These are phyloP conservation scores for Nakazawaea molendinolei DNA, from an alignment of 805 yeast genomes.

Conservation along the genomic window DNA sequence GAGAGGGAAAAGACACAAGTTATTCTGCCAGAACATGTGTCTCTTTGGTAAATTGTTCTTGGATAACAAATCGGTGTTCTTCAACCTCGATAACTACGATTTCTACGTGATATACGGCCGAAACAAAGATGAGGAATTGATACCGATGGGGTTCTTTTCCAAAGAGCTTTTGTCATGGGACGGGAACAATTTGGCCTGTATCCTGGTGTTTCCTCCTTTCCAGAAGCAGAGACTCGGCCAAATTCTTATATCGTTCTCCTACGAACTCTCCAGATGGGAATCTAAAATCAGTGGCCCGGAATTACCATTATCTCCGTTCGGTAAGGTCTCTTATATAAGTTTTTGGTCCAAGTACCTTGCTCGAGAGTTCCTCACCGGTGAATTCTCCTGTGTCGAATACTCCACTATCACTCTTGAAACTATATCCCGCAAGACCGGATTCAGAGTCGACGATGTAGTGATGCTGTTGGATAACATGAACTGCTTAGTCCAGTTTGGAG, in stretches of 20 bases:
- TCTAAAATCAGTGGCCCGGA: slow-evolving; percentile 82
- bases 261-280: slow-evolving; percentile 62
- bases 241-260: slow-evolving; percentile 75
- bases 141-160: slow-evolving; percentile 88
- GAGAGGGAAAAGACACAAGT: slow-evolving; percentile 53
- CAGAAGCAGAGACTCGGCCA: slow-evolving; percentile 77
- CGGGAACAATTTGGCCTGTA: slow-evolving; percentile 83
- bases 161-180: slow-evolving; percentile 78
- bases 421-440: slow-evolving; percentile 53
- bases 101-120: slow-evolving; percentile 67
- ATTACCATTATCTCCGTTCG: slow-evolving; percentile 80
- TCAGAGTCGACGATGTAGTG: slow-evolving; percentile 55
- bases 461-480: slow-evolving; percentile 53
- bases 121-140: slow-evolving; percentile 26
- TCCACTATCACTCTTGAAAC: slow-evolving; percentile 35
- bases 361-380: slow-evolving; percentile 35
- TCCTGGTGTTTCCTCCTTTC: slow-evolving; percentile 86
- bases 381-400: slow-evolving; percentile 20
- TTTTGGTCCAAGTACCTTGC: slow-evolving; percentile 66
- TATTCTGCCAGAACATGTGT: slow-evolving; percentile 78
- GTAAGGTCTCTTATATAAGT: slow-evolving; percentile 60
- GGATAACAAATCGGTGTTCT: slow-evolving; percentile 85
- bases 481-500: slow-evolving; percentile 27
- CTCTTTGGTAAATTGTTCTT: slow-evolving; percentile 82
- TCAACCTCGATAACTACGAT: slow-evolving; percentile 70